Percentiles rank a stretch among this genome's conserved stretches.
Evolutionary conservation across 2,329 filamentous ascomycete species (phyloP).

Genomic region (Ascochyta clinopodiicola): DNA sequence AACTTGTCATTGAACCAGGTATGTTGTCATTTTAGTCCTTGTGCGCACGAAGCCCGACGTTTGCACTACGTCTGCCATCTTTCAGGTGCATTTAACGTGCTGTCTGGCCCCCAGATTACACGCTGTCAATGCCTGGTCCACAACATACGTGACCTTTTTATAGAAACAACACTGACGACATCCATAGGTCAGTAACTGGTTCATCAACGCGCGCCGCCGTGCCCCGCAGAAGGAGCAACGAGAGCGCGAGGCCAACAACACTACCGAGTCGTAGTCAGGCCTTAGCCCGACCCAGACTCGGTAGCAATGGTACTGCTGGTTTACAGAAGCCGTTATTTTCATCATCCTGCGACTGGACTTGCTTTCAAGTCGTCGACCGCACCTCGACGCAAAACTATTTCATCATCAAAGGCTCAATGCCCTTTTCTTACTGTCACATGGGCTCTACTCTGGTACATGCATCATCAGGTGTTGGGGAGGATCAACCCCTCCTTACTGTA

Average conservation of each 20-base stretch:
- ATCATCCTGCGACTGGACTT: slow-evolving; percentile 9
- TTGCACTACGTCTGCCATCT: slow-evolving; percentile 31
- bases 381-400: not conserved
- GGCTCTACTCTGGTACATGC: slow-evolving; percentile 1
- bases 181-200: slow-evolving; percentile 74
- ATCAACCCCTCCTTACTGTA: slow-evolving; percentile 2
- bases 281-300: not conserved
- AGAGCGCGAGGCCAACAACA: slow-evolving; percentile 33
- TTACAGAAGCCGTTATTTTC: slow-evolving; percentile 4
- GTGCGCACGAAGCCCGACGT: slow-evolving; percentile 55
- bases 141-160: not conserved
- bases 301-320: not conserved
- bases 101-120: not conserved
- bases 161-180: slow-evolving; percentile 16
- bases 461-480: slow-evolving; percentile 3
- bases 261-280: not conserved
- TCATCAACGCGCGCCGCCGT: slow-evolving; percentile 76
- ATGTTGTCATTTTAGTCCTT: slow-evolving; percentile 11
- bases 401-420: not conserved
- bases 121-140: not conserved
- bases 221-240: slow-evolving; percentile 40
- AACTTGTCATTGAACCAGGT: slow-evolving; percentile 78
- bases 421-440: slow-evolving; percentile 2
- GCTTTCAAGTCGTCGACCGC: slow-evolving; percentile 9
- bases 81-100: slow-evolving; percentile 10